Percentiles rank a stretch among this genome's conserved stretches.
These are phyloP conservation scores for Beta macrorhiza DNA, from an alignment of 179 eudicot species.

Conservation along the genomic window DNA sequence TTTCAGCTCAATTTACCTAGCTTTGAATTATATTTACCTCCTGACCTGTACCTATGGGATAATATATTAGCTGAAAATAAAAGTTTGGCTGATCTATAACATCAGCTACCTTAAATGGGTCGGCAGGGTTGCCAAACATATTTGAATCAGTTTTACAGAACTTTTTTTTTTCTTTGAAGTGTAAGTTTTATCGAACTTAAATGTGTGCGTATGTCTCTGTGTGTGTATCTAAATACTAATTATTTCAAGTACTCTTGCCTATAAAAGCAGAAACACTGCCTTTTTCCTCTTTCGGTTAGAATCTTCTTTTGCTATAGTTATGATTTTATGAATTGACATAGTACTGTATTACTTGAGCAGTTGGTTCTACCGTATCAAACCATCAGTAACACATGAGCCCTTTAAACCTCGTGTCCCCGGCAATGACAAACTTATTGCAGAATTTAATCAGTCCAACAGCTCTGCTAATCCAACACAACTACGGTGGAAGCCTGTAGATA, in stretches of 20 bases:
- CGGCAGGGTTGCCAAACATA: too few species aligned
- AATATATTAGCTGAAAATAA: too few species aligned
- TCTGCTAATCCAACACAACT: conserved; percentile 87
- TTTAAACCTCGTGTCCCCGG: conserved; percentile 68
- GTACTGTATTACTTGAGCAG: conserved; percentile 37
- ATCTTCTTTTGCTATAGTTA: neutral
- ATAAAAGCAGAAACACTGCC: neutral
- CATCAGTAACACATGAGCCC: conserved; percentile 97
- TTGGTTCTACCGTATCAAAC: conserved; percentile 94
- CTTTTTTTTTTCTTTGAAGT: too few species aligned
- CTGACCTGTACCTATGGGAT: too few species aligned
- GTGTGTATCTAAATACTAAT: neutral
- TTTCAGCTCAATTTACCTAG: neutral
- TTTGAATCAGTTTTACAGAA: too few species aligned
- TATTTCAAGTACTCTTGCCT: neutral
- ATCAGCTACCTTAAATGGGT: too few species aligned
- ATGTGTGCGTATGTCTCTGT: neutral
- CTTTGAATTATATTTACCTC: neutral
- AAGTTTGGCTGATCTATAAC: too few species aligned
- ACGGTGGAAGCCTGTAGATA: conserved; percentile 81
- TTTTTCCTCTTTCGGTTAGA: neutral
- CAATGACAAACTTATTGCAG: conserved; percentile 75
- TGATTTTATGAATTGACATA: conserved; percentile 1
- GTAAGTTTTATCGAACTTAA: too few species aligned
- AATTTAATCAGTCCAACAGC: conserved; percentile 73